Evolutionary conservation across 1,284 basidiomycete genomes (phyloP).

Genomic region (Pyrrhoderma noxium): DNA sequence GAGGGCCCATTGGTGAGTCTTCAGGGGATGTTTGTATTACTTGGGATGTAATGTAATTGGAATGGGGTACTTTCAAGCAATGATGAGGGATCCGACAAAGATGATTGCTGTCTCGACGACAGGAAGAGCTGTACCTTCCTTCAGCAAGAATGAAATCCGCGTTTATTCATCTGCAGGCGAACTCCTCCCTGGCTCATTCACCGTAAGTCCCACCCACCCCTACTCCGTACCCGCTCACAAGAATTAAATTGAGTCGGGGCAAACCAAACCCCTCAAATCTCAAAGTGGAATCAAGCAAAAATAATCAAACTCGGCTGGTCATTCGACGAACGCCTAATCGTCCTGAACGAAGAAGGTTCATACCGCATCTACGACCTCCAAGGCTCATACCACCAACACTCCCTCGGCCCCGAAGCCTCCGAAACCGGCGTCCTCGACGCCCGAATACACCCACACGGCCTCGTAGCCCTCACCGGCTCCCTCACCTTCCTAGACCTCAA

Average conservation of each 20-base stretch:
- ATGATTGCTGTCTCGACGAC: conserved; percentile 55
- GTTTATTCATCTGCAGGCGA: conserved; percentile 72
- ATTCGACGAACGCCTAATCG: conserved; percentile 68
- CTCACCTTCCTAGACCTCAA: conserved; percentile 78
- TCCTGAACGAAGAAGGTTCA: conserved; percentile 87
- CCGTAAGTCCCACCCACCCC: conserved; percentile 34
- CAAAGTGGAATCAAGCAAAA: conserved; percentile 79
- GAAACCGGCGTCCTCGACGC: conserved; percentile 86
- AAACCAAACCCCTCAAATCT: no score
- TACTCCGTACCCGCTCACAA: neutral
- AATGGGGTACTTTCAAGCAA: conserved; percentile 41
- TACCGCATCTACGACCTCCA: conserved; percentile 89
- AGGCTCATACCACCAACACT: conserved; percentile 78
- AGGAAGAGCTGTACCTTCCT: conserved; percentile 49
- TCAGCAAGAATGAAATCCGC: conserved; percentile 73
- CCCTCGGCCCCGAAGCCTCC: conserved; percentile 77
- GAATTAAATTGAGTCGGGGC: no score
- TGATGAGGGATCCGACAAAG: conserved; percentile 83
- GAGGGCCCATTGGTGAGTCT: conserved; percentile 76
- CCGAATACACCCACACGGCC: conserved; percentile 75
- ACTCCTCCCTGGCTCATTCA: conserved; percentile 50
- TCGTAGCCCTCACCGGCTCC: conserved; percentile 80
- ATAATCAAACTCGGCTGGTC: conserved; percentile 84
- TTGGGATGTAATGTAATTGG: neutral
- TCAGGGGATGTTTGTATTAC: neutral